phyloP scores from a whole-genome alignment of 1,284 basidiomycete species.

The Malassezia sp. region DNA sequence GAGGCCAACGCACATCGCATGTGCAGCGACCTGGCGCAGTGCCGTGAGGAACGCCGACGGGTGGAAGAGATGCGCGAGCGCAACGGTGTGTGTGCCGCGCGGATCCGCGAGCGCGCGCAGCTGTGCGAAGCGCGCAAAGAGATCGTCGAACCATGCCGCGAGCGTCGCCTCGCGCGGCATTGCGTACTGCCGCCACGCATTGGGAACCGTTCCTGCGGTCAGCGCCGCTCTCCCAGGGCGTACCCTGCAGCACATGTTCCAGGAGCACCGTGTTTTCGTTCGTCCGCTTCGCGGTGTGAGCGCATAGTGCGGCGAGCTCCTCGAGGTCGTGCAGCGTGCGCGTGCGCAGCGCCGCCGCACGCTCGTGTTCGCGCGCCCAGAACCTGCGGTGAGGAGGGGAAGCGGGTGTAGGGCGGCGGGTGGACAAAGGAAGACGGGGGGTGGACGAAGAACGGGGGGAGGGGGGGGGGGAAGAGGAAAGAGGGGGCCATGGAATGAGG shows the following conservation, averaged over 20 bases:
- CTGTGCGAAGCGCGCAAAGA: slow-evolving; percentile 29
- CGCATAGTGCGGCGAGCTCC: slow-evolving; percentile 29
- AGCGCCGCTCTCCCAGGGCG: no score
- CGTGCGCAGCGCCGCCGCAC: slow-evolving; percentile 23
- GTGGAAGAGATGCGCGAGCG: slow-evolving; percentile 33
- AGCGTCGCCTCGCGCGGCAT: slow-evolving; percentile 30
- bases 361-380: slow-evolving; percentile 41
- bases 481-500: no score
- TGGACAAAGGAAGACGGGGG: no score
- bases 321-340: slow-evolving; percentile 28
- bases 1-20: slow-evolving; percentile 23
- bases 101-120: background rate
- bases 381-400: slow-evolving; percentile 38
- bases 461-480: no score
- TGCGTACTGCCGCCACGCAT: slow-evolving; percentile 26
- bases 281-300: slow-evolving; percentile 30
- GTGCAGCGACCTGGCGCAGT: slow-evolving; percentile 38
- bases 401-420: background rate
- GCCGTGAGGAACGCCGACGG: slow-evolving; percentile 43
- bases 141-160: slow-evolving; percentile 35
- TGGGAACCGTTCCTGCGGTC: slow-evolving; percentile 28
- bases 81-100: no score
- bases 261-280: slow-evolving; percentile 34
- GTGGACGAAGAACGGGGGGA: no score
- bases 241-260: slow-evolving; percentile 31